Conservation (phyloP, 2,329 filamentous ascomycete species). For the Cladosporium halotolerans region DNA sequence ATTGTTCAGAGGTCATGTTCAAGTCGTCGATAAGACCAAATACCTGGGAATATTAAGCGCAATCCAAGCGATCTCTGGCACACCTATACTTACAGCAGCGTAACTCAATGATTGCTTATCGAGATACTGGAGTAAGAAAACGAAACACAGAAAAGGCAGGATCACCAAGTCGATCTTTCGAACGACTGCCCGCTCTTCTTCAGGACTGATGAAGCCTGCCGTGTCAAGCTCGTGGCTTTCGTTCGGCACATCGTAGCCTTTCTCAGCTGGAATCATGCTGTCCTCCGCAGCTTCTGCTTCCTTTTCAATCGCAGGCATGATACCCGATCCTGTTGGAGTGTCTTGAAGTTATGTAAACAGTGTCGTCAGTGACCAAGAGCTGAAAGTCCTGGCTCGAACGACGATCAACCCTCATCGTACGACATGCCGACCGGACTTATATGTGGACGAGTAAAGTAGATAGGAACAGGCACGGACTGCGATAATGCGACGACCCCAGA, state of each 20-base stretch:
- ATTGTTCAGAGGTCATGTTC: slow-evolving; percentile 40
- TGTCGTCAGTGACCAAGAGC: too few relatives aligned
- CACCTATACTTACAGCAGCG: slow-evolving; percentile 36
- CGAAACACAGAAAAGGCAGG: slow-evolving; percentile 61
- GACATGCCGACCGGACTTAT: too few relatives aligned
- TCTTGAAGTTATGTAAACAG: too few relatives aligned
- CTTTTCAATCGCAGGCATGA: too few relatives aligned
- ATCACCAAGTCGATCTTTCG: slow-evolving; percentile 63
- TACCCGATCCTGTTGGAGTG: too few relatives aligned
- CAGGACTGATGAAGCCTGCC: background rate
- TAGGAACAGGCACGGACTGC: too few relatives aligned
- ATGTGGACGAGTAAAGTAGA: too few relatives aligned
- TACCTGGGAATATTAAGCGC: slow-evolving; percentile 16
- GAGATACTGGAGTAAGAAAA: slow-evolving; percentile 70
- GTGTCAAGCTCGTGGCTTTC: background rate
- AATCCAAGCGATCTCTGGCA: background rate
- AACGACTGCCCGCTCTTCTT: slow-evolving; percentile 39
- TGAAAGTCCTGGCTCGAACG: too few relatives aligned
- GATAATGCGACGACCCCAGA: too few relatives aligned
- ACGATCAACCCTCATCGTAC: too few relatives aligned
- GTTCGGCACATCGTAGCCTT: background rate
- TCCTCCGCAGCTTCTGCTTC: too few relatives aligned
- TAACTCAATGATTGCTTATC: slow-evolving; percentile 56
- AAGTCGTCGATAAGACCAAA: slow-evolving; percentile 45
- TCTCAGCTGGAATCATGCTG: background rate